phyloP scores from a whole-genome alignment of 2,329 filamentous ascomycete genomes.

The Trichoderma oligosporum region DNA sequence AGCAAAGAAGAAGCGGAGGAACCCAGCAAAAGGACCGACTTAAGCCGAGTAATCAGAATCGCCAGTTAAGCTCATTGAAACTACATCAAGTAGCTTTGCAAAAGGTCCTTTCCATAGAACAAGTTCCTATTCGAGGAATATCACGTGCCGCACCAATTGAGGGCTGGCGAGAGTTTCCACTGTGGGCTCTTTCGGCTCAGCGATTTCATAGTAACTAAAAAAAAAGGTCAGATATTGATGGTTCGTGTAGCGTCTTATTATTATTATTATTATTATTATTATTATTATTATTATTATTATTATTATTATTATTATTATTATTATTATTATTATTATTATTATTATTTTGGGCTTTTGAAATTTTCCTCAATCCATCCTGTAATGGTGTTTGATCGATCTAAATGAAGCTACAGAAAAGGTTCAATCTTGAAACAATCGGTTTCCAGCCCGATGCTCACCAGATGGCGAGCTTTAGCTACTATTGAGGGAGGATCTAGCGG shows the following conservation, averaged over 20 bases:
- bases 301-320: neutral
- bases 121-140: slow-evolving; percentile 17
- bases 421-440: slow-evolving; percentile 11
- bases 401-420: neutral
- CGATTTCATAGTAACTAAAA: neutral
- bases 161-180: neutral
- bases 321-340: neutral
- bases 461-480: too few species aligned
- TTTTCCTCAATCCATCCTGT: too few species aligned
- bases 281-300: neutral
- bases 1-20: neutral
- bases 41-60: slow-evolving; percentile 8
- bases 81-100: neutral
- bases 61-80: neutral
- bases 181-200: slow-evolving; percentile 15
- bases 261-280: neutral
- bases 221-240: neutral
- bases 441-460: neutral
- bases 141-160: slow-evolving; percentile 18
- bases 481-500: too few species aligned
- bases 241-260: neutral
- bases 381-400: neutral
- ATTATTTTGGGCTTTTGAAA: too few species aligned
- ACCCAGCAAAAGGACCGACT: slow-evolving; percentile 16
- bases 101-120: slow-evolving; percentile 7